phyloP scores from a whole-genome alignment of 1,284 basidiomycete genomes.

The Porodaedalea pini region DNA sequence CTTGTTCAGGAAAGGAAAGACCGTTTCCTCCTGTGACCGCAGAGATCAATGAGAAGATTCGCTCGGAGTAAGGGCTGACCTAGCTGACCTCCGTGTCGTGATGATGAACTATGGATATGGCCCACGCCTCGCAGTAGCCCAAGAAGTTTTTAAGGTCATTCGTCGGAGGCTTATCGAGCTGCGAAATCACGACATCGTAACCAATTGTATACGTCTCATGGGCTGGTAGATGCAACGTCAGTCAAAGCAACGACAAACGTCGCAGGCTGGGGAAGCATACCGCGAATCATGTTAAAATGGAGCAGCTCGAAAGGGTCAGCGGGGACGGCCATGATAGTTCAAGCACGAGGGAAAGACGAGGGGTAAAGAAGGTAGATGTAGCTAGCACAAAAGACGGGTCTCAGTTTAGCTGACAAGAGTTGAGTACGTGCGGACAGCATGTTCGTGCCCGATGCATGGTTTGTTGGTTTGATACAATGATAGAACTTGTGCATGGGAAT shows the following conservation, averaged over 20 bases:
- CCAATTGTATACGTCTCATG: slow-evolving; percentile 35
- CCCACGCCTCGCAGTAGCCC: slow-evolving; percentile 39
- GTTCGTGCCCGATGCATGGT: no score
- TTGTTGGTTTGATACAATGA: background rate
- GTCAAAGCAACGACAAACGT: background rate
- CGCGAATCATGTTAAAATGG: slow-evolving; percentile 26
- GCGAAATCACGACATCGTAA: slow-evolving; percentile 32
- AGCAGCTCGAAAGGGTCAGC: slow-evolving; percentile 23
- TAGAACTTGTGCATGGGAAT: no score
- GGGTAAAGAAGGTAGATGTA: background rate
- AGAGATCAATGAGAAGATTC: background rate
- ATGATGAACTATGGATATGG: slow-evolving; percentile 30
- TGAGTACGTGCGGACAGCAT: background rate
- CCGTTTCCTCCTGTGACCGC: slow-evolving; percentile 27
- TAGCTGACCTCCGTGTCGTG: slow-evolving; percentile 33
- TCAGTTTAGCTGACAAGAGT: background rate
- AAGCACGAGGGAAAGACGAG: no score
- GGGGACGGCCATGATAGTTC: slow-evolving; percentile 10
- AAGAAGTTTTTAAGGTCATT: slow-evolving; percentile 39
- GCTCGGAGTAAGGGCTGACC: background rate
- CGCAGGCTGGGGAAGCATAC: slow-evolving; percentile 10
- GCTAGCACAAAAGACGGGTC: background rate
- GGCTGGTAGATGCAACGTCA: slow-evolving; percentile 25
- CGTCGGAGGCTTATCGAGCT: slow-evolving; percentile 34
- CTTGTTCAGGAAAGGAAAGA: slow-evolving; percentile 36